Evolutionary conservation across 805 yeast genomes (phyloP).

Genomic region (Sungouiozyma ichnusensis): DNA sequence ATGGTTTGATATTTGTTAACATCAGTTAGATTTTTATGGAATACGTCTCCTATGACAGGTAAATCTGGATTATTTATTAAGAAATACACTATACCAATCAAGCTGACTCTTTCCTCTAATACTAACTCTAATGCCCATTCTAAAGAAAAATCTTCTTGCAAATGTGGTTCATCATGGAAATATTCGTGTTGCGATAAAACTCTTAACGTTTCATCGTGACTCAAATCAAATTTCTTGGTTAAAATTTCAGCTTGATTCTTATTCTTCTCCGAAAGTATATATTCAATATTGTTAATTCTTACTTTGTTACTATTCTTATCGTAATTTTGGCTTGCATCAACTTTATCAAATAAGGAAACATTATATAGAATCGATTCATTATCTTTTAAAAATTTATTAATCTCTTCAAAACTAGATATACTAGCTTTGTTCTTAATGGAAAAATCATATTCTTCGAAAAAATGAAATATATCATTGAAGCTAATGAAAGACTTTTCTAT

Average conservation of each 20-base stretch:
- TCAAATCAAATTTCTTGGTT: slow-evolving; percentile 31
- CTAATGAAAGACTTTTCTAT: slow-evolving; percentile 1
- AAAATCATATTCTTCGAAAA: not conserved
- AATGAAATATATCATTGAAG: not conserved
- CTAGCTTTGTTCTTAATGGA: not conserved
- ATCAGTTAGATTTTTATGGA: slow-evolving; percentile 3
- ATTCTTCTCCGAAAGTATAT: slow-evolving; percentile 29
- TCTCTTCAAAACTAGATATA: slow-evolving; percentile 6
- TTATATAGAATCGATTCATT: slow-evolving; percentile 7
- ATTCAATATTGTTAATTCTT: slow-evolving; percentile 33
- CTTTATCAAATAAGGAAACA: slow-evolving; percentile 7
- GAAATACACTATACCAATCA: slow-evolving; percentile 34
- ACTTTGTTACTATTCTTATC: slow-evolving; percentile 10
- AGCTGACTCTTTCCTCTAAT: slow-evolving; percentile 41
- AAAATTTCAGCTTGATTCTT: slow-evolving; percentile 34
- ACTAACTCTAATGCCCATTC: slow-evolving; percentile 24
- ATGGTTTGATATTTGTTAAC: slow-evolving; percentile 6
- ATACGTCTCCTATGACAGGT: slow-evolving; percentile 16
- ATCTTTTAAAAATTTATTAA: slow-evolving; percentile 10
- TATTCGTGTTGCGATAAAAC: slow-evolving; percentile 30
- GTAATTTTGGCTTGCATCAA: not conserved
- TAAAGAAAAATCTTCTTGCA: slow-evolving; percentile 26
- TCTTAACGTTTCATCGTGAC: slow-evolving; percentile 39
- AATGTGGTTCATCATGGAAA: slow-evolving; percentile 30
- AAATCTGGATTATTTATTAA: slow-evolving; percentile 17